Evolutionary conservation across 345 rosid genomes (phyloP).

Genomic region (Ceriops decandra): DNA sequence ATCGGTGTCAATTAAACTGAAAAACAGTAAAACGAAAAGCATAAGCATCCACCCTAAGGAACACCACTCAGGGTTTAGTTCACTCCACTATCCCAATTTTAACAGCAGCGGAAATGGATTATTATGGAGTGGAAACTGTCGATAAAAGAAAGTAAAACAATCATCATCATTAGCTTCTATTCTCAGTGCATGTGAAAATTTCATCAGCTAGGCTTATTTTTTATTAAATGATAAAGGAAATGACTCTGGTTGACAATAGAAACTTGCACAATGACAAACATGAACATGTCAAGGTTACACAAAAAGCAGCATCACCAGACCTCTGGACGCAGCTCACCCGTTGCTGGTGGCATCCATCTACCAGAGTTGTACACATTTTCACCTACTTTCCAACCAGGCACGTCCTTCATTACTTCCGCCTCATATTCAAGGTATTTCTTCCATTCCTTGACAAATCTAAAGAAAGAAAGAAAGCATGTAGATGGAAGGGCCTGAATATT

Average conservation of each 20-base stretch:
- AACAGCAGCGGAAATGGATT: too few relatives aligned
- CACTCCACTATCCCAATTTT: too few relatives aligned
- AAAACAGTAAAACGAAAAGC: too few relatives aligned
- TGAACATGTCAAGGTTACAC: neutral
- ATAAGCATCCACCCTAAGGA: too few relatives aligned
- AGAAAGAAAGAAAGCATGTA: constrained; percentile 1
- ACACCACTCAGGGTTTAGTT: too few relatives aligned
- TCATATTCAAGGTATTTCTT: constrained; percentile 91
- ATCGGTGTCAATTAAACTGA: too few relatives aligned
- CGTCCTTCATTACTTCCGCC: constrained; percentile 99
- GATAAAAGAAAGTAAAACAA: too few relatives aligned
- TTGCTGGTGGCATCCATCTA: constrained; percentile 98
- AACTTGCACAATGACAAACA: constrained; percentile 7
- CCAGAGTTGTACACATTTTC: constrained; percentile 92
- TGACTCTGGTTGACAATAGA: neutral
- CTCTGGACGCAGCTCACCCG: constrained; percentile 96
- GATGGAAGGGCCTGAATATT: neutral
- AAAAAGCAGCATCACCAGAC: constrained; percentile 58
- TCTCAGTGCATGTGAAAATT: too few relatives aligned
- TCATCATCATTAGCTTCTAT: too few relatives aligned
- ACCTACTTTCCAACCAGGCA: constrained; percentile 99
- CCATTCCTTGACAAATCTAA: constrained; percentile 94
- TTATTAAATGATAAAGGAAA: constrained; percentile 15
- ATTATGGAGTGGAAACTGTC: too few relatives aligned
- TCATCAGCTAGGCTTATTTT: neutral